A percentile compares a stretch with the other conserved stretches of the same genome.
Evolutionary conservation across 2,329 filamentous ascomycete species (phyloP).

Genomic region (Xylariaceae sp.): DNA sequence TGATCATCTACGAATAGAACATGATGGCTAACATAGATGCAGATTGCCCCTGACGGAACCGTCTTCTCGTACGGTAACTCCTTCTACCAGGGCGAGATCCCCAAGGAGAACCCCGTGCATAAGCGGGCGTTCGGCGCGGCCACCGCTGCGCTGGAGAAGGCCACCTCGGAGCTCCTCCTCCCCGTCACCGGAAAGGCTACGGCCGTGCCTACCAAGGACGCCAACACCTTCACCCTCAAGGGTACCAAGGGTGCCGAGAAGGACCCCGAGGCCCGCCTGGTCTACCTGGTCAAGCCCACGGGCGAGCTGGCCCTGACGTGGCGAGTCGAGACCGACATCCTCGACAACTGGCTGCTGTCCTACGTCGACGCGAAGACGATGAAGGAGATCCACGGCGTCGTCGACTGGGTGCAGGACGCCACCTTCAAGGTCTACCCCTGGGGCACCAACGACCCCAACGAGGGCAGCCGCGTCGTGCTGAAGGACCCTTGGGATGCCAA

Average conservation of each 20-base stretch:
- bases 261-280: constrained; percentile 50
- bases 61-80: constrained; percentile 54
- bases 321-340: constrained; percentile 54
- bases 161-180: constrained; percentile 35
- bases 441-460: constrained; percentile 49
- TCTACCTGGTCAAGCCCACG: constrained; percentile 47
- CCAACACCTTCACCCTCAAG: constrained; percentile 40
- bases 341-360: constrained; percentile 53
- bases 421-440: constrained; percentile 53
- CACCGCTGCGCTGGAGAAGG: constrained; percentile 37
- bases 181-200: constrained; percentile 37
- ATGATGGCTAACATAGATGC: constrained; percentile 9
- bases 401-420: constrained; percentile 53
- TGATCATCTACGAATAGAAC: background rate
- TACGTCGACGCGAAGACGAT: constrained; percentile 49
- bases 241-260: constrained; percentile 43
- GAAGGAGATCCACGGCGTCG: constrained; percentile 45
- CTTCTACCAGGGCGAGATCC: constrained; percentile 39
- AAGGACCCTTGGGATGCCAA: constrained; percentile 43
- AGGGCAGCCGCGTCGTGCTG: constrained; percentile 39
- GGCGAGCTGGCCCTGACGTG: constrained; percentile 46
- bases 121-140: constrained; percentile 41
- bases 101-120: constrained; percentile 34
- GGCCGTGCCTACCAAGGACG: constrained; percentile 33
- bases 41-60: constrained; percentile 47